Percentiles rank a stretch among this genome's conserved stretches.
These are phyloP conservation scores for Corinectria fuckeliana DNA, from an alignment of 2,329 filamentous ascomycete species.

Conservation along the genomic window DNA sequence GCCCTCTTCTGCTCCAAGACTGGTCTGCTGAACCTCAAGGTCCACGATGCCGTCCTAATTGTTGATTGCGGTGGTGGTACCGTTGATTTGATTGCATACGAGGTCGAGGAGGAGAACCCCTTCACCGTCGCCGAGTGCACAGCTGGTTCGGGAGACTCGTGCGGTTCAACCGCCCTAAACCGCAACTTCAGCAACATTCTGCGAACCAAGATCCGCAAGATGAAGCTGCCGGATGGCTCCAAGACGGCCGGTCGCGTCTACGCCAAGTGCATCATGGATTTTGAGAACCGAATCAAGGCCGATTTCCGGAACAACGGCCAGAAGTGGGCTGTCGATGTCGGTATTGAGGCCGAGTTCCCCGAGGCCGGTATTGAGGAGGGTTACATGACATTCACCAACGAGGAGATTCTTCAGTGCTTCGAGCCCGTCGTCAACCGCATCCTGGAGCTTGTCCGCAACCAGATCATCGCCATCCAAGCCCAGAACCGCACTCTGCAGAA, in stretches of 20 bases:
- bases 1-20: slow-evolving; percentile 98
- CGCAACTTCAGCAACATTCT: slow-evolving; percentile 98
- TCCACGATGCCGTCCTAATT: slow-evolving; percentile 98
- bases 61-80: slow-evolving; percentile 98
- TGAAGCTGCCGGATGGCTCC: slow-evolving; percentile 97
- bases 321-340: slow-evolving; percentile 98
- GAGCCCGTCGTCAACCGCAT: slow-evolving; percentile 98
- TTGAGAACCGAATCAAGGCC: slow-evolving; percentile 99
- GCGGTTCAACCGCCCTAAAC: slow-evolving; percentile 97
- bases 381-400: slow-evolving; percentile 99
- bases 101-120: slow-evolving; percentile 96
- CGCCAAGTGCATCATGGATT: slow-evolving; percentile 99
- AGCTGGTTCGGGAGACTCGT: slow-evolving; percentile 95
- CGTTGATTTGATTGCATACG: slow-evolving; percentile 98
- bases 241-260: slow-evolving; percentile 98
- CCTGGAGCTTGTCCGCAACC: slow-evolving; percentile 92
- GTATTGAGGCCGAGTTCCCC: slow-evolving; percentile 97
- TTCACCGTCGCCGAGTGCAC: slow-evolving; percentile 98
- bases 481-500: slow-evolving; percentile 95
- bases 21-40: slow-evolving; percentile 91
- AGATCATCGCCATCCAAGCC: slow-evolving; percentile 98
- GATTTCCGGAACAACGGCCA: slow-evolving; percentile 99
- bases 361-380: slow-evolving; percentile 98
- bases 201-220: slow-evolving; percentile 96
- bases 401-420: slow-evolving; percentile 98